phyloP scores from a whole-genome alignment of 2,329 filamentous ascomycete species.

The Hymenoscyphus fructigenus region DNA sequence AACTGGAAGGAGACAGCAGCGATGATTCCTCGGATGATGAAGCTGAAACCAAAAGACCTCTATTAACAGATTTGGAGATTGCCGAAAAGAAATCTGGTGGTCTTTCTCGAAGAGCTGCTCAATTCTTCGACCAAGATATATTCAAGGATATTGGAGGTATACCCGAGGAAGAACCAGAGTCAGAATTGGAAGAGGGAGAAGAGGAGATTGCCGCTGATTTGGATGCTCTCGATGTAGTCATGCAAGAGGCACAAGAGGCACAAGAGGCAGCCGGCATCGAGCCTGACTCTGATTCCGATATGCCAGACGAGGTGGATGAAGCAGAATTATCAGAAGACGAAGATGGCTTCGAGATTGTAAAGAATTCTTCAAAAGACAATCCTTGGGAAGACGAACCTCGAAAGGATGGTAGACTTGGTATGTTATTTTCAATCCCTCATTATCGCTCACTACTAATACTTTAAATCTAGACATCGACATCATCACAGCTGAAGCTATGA shows the following conservation, averaged over 20 bases:
- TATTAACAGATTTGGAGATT: constrained; percentile 63
- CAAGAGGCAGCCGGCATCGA: constrained; percentile 32
- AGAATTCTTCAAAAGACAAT: constrained; percentile 49
- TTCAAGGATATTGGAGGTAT: constrained; percentile 79
- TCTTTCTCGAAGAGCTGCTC: constrained; percentile 79
- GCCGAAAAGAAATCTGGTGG: constrained; percentile 51
- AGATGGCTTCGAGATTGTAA: constrained; percentile 63
- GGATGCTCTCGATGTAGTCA: constrained; percentile 34
- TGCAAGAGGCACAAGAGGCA: constrained; percentile 37
- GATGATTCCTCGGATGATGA: constrained; percentile 59
- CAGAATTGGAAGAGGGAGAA: constrained; percentile 40
- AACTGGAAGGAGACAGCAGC: constrained; percentile 61
- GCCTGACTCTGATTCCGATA: constrained; percentile 30
- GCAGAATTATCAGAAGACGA: constrained; percentile 38
- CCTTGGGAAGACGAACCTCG: constrained; percentile 67
- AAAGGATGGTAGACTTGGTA: constrained; percentile 63
- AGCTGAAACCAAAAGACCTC: constrained; percentile 42
- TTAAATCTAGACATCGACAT: constrained; percentile 81
- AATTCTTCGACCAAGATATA: constrained; percentile 93
- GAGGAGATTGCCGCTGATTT: constrained; percentile 42
- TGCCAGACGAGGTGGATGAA: constrained; percentile 23
- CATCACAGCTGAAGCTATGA: constrained; percentile 99
- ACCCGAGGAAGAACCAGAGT: constrained; percentile 52
- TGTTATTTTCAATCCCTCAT: constrained; percentile 25
- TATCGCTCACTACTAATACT: constrained; percentile 1